Evolutionary conservation across 1,284 basidiomycete species (phyloP).

Genomic region (Boletellus deceptivus): DNA sequence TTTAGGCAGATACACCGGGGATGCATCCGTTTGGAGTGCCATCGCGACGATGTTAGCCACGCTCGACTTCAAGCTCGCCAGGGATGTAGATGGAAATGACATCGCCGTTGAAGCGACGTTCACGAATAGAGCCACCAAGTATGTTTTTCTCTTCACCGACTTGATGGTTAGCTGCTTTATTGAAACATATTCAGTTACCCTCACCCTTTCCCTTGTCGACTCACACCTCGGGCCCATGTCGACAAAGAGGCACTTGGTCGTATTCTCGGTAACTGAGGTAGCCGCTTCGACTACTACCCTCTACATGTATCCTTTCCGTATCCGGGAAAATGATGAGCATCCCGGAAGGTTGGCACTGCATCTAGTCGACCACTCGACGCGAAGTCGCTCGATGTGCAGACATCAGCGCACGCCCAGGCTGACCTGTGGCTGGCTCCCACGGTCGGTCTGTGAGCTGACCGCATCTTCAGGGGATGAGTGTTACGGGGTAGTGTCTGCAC

Average conservation of each 20-base stretch:
- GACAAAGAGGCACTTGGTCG: background rate
- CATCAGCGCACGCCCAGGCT: too few relatives aligned
- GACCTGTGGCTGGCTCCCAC: too few relatives aligned
- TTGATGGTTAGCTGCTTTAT: background rate
- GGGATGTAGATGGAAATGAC: constrained; percentile 5
- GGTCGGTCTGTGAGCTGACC: too few relatives aligned
- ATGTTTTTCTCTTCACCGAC: background rate
- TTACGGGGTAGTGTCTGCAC: too few relatives aligned
- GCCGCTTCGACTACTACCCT: too few relatives aligned
- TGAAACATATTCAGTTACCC: background rate
- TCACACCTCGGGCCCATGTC: background rate
- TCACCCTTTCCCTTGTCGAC: background rate
- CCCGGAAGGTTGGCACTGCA: too few relatives aligned
- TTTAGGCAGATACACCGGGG: constrained; percentile 4
- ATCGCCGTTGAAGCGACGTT: constrained; percentile 2
- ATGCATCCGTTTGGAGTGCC: constrained; percentile 10
- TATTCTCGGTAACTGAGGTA: background rate
- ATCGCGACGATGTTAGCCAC: constrained; percentile 13
- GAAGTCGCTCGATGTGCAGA: too few relatives aligned
- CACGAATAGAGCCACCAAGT: background rate
- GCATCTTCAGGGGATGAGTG: too few relatives aligned
- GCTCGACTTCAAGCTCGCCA: constrained; percentile 6
- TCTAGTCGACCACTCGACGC: too few relatives aligned
- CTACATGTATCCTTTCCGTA: too few relatives aligned
- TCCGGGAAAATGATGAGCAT: too few relatives aligned